Base-by-base conservation (phyloP, 106 monocot genomes). In the Posidonia australis region DNA sequence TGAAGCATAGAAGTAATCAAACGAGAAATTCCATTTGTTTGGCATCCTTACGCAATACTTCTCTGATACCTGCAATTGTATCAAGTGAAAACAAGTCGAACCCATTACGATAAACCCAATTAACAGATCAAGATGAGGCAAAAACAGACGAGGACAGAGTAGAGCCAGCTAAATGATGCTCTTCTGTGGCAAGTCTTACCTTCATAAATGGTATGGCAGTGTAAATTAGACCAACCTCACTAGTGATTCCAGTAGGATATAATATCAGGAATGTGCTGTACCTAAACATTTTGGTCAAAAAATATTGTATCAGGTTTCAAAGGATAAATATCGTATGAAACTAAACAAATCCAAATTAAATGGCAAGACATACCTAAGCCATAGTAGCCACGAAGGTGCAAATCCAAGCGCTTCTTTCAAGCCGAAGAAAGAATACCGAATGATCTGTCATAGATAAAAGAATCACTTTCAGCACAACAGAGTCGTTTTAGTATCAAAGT, bases 371-470 rank as follows among this genome's bases (percentile, higher is more conserved):
- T 63, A 89, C 89, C 89, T 94, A 36, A 94, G 94, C 94, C 94
- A 94, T 61, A 84, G 69, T 17, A 90, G 79, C 94, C 86, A 94
- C 12, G 86, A 90, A 44, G 94, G 94, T 48, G 86, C 67, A 78
- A 75, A 82, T 52, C 94, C 84, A 74, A 94, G 69, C 46, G 76
- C 69, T 51, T 94, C 94, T 49, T 84, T 94, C 78, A 80, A 10
- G 4, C 94, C 90, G 70, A 94, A 94, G 81, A 94, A 94, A 24
- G 85, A 81, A 63, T 93, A 93, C 49, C 93, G 83, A 70, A 93
- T 86, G 36, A 88, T 93, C 93, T 93, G 73, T 25, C 0, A 53
- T 14, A 53, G 74, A 44, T 61, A 16, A 70, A 43, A 32, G 5
- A 14, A 36, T 44, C 4, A 55, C n/a, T n/a, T n/a, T 23, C 5